A percentile compares a stretch with the other conserved stretches of the same genome.
These are phyloP conservation scores for Olyra latifolia DNA, from an alignment of 176 grass and related monocot species.

Conservation along the genomic window DNA sequence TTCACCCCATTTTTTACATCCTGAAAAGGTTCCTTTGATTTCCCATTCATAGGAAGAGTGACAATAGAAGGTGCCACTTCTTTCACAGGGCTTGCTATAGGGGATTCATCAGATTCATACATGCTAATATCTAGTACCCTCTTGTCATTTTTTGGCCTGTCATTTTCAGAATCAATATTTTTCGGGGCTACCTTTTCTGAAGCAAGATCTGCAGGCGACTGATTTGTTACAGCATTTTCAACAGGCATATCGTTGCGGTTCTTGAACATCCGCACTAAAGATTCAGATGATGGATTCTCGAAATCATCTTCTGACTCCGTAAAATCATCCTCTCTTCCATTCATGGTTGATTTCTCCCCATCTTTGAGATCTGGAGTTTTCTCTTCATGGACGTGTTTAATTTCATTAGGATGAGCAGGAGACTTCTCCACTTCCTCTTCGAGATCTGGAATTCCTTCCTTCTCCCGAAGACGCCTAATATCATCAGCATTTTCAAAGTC, in stretches of 20 bases:
- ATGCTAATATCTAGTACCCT: slow-evolving; percentile 47
- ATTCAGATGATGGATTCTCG: slow-evolving; percentile 72
- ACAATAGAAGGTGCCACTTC: slow-evolving; percentile 33
- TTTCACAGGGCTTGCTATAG: slow-evolving; percentile 48
- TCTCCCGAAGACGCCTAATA: slow-evolving; percentile 71
- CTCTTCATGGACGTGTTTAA: slow-evolving; percentile 42
- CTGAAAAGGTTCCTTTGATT: slow-evolving; percentile 51
- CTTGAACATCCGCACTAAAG: slow-evolving; percentile 73
- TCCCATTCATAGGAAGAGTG: slow-evolving; percentile 53
- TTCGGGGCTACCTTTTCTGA: slow-evolving; percentile 33
- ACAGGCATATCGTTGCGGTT: slow-evolving; percentile 62
- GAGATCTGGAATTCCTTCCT: slow-evolving; percentile 93
- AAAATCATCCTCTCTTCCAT: slow-evolving; percentile 65
- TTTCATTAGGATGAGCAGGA: slow-evolving; percentile 51
- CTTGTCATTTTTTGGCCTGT: slow-evolving; percentile 39
- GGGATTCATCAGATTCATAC: slow-evolving; percentile 63
- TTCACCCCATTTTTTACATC: slow-evolving; percentile 41
- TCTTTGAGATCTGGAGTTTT: slow-evolving; percentile 62
- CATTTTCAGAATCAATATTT: slow-evolving; percentile 23
- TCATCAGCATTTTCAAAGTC: slow-evolving; percentile 76
- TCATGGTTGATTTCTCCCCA: slow-evolving; percentile 48
- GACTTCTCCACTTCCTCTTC: slow-evolving; percentile 81
- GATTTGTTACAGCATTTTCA: slow-evolving; percentile 41
- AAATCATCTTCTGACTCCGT: slow-evolving; percentile 87
- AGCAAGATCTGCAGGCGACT: slow-evolving; percentile 40